Base-by-base conservation (phyloP, 441 rosid species). In the Euphorbia celastroides region DNA sequence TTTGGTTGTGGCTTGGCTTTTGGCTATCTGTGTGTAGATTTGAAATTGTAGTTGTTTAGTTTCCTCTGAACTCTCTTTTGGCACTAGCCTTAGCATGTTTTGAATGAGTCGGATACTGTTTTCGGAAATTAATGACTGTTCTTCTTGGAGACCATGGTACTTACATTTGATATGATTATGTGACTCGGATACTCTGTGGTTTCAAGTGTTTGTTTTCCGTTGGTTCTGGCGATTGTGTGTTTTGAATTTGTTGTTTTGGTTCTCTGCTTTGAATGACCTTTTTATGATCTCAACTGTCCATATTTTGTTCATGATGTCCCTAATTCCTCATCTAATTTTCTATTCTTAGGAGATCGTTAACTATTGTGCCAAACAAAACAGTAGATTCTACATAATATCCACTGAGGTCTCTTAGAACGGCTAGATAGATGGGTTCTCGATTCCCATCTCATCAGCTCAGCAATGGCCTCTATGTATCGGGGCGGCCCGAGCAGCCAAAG, bases 381-480 rank as follows among this genome's bases (percentile, higher is more conserved):
- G n/a, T n/a, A n/a, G n/a, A n/a, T n/a, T n/a, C n/a, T n/a, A n/a
- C n/a, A n/a, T n/a, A n/a, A n/a, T n/a, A n/a, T 52, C 67, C 52
- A 27, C 63, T 72, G 67, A 48, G 54, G 25, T 70, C 30, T 16
- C 20, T n/a, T 52, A 65, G 57, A 65, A 57, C 61, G 62, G 57
- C 51, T 28, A 72, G n/a, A n/a, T n/a, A n/a, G n/a, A 83, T 83
- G 86, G 82, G 82, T 75, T 83, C 84, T 20, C 74, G 81, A 70
- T 81, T 67, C 78, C 87, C 81, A 70, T 83, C 87, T 72, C 87
- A 83, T 74, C 69, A 79, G 66, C 78, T 83, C 57, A 74, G 83
- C 76, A 83, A 75, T 81, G 87, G 85, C 73, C 83, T 83, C 12
- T 77, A 48, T 70, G 87, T 83, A n/a, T 83, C 87, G 17, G 87